Percentiles rank a stretch among this genome's conserved stretches.
These are phyloP conservation scores for Lophiotrema nucula DNA, from an alignment of 495 filamentous ascomycete species.

Conservation along the genomic window DNA sequence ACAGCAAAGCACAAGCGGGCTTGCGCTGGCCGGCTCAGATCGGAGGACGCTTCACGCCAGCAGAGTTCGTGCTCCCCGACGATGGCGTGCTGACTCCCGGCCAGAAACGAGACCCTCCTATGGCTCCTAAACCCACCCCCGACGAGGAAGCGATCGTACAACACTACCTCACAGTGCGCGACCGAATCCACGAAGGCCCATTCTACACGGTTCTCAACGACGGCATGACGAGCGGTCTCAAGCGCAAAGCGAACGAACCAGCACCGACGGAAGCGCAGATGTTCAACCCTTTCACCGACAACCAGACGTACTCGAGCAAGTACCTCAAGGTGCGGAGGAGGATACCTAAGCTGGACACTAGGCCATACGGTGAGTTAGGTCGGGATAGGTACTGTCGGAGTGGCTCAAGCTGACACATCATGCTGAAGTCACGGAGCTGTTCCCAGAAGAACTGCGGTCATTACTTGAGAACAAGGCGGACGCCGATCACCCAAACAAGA, in stretches of 20 bases:
- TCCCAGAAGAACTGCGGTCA: constrained; percentile 56
- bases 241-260: constrained; percentile 40
- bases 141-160: constrained; percentile 43
- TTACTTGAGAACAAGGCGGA: constrained; percentile 40
- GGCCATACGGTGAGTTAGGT: constrained; percentile 54
- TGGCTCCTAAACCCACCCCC: constrained; percentile 35
- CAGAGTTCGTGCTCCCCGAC: too few relatives aligned
- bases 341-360: constrained; percentile 50
- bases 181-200: constrained; percentile 56
- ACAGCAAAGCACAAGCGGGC: too few relatives aligned
- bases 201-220: constrained; percentile 57
- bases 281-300: constrained; percentile 60
- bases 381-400: neutral
- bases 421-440: constrained; percentile 53
- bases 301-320: constrained; percentile 57
- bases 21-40: too few relatives aligned
- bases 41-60: too few relatives aligned
- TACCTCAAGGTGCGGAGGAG: constrained; percentile 56
- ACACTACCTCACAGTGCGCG: constrained; percentile 50
- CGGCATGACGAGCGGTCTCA: constrained; percentile 28
- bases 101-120: constrained; percentile 23
- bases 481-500: constrained; percentile 36
- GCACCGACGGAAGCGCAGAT: constrained; percentile 37
- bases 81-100: constrained; percentile 4
- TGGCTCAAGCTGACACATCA: neutral